Conservation (phyloP, 805 yeast genomes). For the Saccharomycopsis fibuligera region DNA sequence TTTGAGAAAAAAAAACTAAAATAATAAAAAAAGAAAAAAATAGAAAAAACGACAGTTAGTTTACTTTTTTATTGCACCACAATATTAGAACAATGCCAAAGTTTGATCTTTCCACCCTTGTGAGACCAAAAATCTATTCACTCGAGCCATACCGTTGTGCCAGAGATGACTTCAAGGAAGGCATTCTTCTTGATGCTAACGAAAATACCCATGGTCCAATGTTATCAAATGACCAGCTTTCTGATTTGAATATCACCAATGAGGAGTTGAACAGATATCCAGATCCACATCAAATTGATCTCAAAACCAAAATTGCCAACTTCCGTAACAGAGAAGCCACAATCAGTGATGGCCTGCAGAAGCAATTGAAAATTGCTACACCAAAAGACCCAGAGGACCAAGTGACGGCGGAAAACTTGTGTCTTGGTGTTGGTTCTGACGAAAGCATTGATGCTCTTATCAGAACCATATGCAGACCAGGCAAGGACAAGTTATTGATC, state of each 20-base stretch:
- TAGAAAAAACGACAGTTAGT: no score
- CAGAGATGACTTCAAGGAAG: slow-evolving; percentile 87
- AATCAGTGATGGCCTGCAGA: no score
- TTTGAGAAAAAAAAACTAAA: no score
- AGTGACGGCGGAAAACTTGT: slow-evolving; percentile 61
- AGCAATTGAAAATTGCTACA: background rate
- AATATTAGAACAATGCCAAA: slow-evolving; percentile 4
- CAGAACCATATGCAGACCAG: slow-evolving; percentile 79
- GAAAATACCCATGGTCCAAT: slow-evolving; percentile 94
- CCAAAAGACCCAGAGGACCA: slow-evolving; percentile 15
- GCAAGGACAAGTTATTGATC: slow-evolving; percentile 69
- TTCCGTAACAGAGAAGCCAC: slow-evolving; percentile 54
- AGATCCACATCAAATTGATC: slow-evolving; percentile 84
- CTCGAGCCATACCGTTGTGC: slow-evolving; percentile 95
- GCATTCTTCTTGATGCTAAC: slow-evolving; percentile 88
- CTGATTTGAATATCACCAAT: background rate
- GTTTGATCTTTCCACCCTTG: slow-evolving; percentile 34
- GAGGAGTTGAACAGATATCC: slow-evolving; percentile 82
- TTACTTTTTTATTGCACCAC: background rate
- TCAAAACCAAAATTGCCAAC: slow-evolving; percentile 65
- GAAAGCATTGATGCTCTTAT: slow-evolving; percentile 88
- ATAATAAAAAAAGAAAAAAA: no score
- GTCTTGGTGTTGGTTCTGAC: slow-evolving; percentile 96
- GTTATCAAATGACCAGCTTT: slow-evolving; percentile 28
- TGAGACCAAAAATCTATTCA: slow-evolving; percentile 77